Base-by-base conservation (phyloP, 2,329 filamentous ascomycete genomes). In the Lecanicillium sp. region DNA sequence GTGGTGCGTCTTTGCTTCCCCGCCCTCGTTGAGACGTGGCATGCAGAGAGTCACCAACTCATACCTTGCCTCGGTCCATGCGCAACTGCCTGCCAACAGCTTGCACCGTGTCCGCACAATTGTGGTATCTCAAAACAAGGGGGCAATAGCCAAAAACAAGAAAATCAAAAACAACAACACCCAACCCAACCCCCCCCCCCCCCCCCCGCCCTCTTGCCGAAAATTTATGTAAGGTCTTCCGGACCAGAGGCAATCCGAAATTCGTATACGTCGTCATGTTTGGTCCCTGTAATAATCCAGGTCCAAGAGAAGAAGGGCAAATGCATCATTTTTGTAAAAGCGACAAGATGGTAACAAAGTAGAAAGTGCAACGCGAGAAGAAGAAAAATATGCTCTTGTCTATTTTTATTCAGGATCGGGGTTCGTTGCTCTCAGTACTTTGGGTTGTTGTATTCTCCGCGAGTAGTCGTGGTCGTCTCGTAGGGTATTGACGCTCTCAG, bases 381-480 rank as follows among this genome's bases (percentile, higher is more conserved):
- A 37, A 35, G 13, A 28, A n/a, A 34, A 41, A 19, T 16, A 25
- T n/a, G 20, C 22, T 25, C 11, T 25, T 25, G 22, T 25, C 22
- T 25, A 25, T 25, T 25, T 11, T 11, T 25, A 25, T 27, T 51
- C 58, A 1, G 73, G 73, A 48, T 81, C 76, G 4, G 78, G 76
- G 49, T 82, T 82, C 20, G 66, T 76, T 8, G 76, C 75, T 46
- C 77, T 67, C n/a, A 82, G 63, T 7, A 80, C 73, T 49, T 71
- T 63, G 9, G 70, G 67, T 31, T 68, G 61, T 35, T 71, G 71
- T 12, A 81, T 75, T 47, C 68, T 65, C 45, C 78, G 64, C 29
- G 77, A 80, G 51, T 82, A 82, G 47, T 82, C 78, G 42, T 78
- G 75, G 44, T 81, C 75, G 51, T 82, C 78, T 41, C 72, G 72